Evolutionary conservation across 2,329 filamentous ascomycete genomes (phyloP).

Genomic region (Beauveria brongniartii): DNA sequence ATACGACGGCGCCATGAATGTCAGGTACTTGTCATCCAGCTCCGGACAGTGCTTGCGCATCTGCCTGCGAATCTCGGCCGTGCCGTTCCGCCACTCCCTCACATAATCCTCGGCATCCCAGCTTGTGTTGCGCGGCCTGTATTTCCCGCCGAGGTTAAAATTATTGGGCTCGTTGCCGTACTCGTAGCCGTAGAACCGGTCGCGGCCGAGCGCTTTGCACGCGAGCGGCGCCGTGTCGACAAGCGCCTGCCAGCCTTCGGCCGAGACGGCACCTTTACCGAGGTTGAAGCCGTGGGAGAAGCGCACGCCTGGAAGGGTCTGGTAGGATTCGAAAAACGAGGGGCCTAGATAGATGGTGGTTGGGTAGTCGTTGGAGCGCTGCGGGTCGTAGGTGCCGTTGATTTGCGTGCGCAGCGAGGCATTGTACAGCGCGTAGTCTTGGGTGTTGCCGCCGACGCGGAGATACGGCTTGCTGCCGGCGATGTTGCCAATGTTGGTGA

Average conservation of each 20-base stretch:
- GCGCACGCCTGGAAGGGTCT: slow-evolving; percentile 44
- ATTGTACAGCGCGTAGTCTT: slow-evolving; percentile 57
- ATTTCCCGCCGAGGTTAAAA: not conserved
- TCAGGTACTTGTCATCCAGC: slow-evolving; percentile 20
- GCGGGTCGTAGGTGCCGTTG: slow-evolving; percentile 43
- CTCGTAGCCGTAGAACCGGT: slow-evolving; percentile 49
- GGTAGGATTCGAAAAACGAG: slow-evolving; percentile 55
- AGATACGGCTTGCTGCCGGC: slow-evolving; percentile 51
- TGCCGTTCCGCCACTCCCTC: slow-evolving; percentile 48
- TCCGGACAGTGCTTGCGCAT: slow-evolving; percentile 44
- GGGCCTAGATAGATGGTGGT: slow-evolving; percentile 52
- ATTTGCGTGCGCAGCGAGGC: slow-evolving; percentile 39
- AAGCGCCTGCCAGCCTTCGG: slow-evolving; percentile 42
- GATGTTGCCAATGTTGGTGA: slow-evolving; percentile 47
- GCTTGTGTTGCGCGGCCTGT: not conserved
- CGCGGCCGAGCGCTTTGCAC: slow-evolving; percentile 45
- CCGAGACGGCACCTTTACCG: slow-evolving; percentile 41
- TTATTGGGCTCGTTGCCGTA: slow-evolving; percentile 52
- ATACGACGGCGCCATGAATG: slow-evolving; percentile 45
- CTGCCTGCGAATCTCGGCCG: slow-evolving; percentile 35
- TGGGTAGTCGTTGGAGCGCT: slow-evolving; percentile 49
- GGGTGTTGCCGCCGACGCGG: slow-evolving; percentile 59
- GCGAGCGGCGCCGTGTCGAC: slow-evolving; percentile 46
- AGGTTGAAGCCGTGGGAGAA: slow-evolving; percentile 57
- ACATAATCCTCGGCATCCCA: slow-evolving; percentile 32